phyloP scores from a whole-genome alignment of 768 basidiomycete species.

The Russula sp. region DNA sequence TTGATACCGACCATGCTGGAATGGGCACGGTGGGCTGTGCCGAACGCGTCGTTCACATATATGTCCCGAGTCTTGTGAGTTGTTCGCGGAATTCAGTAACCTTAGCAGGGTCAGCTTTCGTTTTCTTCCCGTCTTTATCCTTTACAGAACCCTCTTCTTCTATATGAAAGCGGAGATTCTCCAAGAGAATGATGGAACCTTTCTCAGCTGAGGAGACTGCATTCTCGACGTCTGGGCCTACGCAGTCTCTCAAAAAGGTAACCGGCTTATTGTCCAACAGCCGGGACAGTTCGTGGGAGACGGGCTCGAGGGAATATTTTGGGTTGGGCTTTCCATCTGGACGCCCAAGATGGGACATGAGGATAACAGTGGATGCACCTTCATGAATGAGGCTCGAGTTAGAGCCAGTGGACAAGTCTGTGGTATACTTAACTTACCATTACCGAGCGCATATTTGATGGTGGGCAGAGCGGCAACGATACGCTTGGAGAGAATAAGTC shows the following conservation, averaged over 20 bases:
- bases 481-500: conserved; percentile 52
- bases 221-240: conserved; percentile 81
- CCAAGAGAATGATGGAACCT: conserved; percentile 84
- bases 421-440: conserved; percentile 54
- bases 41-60: conserved; percentile 98
- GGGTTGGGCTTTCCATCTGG: conserved; percentile 87
- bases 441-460: conserved; percentile 86
- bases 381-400: conserved; percentile 16
- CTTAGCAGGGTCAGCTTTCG: conserved; percentile 81
- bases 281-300: conserved; percentile 75
- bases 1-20: conserved; percentile 98
- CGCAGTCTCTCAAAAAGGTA: conserved; percentile 79
- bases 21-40: conserved; percentile 97
- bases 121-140: conserved; percentile 92
- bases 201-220: conserved; percentile 62
- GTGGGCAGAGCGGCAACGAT: conserved; percentile 97
- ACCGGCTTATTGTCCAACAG: conserved; percentile 64
- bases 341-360: conserved; percentile 98
- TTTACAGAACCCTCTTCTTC: conserved; percentile 96
- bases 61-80: conserved; percentile 93
- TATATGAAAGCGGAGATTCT: conserved; percentile 97
- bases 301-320: conserved; percentile 89
- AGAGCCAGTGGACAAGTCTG: conserved; percentile 18
- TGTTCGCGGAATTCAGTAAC: conserved; percentile 83
- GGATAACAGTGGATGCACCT: conserved; percentile 80